Conservation (phyloP, 169 alveolate species). For the Theileria orientalis region DNA sequence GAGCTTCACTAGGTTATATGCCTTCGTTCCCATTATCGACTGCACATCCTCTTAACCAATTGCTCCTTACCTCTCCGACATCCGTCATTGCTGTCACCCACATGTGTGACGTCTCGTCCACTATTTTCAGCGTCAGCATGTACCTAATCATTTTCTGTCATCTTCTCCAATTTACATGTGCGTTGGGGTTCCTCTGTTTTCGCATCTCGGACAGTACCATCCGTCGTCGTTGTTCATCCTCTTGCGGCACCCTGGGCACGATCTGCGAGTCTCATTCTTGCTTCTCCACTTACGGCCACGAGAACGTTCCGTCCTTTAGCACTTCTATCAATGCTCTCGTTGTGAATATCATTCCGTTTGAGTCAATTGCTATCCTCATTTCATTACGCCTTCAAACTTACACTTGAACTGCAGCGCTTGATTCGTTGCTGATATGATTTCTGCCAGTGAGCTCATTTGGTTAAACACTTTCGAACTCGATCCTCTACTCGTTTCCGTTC, state of each 20-base stretch:
- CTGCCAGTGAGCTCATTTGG: slow-evolving; percentile 54
- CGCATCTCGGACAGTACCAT: slow-evolving; percentile 71
- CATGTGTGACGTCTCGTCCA: slow-evolving; percentile 66
- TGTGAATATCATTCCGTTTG: slow-evolving; percentile 51
- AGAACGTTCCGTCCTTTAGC: slow-evolving; percentile 43
- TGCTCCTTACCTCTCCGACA: slow-evolving; percentile 55
- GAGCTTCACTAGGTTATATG: slow-evolving; percentile 33
- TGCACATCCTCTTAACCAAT: neutral
- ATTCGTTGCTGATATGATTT: slow-evolving; percentile 49
- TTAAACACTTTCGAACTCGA: slow-evolving; percentile 49
- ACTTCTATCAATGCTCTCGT: slow-evolving; percentile 56
- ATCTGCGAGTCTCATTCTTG: slow-evolving; percentile 44
- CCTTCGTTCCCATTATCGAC: slow-evolving; percentile 37
- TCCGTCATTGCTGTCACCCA: slow-evolving; percentile 71
- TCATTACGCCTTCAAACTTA: slow-evolving; percentile 18
- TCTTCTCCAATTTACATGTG: slow-evolving; percentile 42
- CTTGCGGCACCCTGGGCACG: slow-evolving; percentile 72
- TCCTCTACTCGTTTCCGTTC: slow-evolving; percentile 44
- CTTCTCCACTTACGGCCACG: slow-evolving; percentile 47
- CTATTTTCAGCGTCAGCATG: slow-evolving; percentile 66
- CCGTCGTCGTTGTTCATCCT: slow-evolving; percentile 61
- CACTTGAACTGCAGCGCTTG: slow-evolving; percentile 61
- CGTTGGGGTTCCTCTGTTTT: slow-evolving; percentile 52
- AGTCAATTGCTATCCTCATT: slow-evolving; percentile 17
- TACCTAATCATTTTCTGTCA: neutral